Conservation (phyloP, 768 basidiomycete genomes). For the Russula dissimulans region DNA sequence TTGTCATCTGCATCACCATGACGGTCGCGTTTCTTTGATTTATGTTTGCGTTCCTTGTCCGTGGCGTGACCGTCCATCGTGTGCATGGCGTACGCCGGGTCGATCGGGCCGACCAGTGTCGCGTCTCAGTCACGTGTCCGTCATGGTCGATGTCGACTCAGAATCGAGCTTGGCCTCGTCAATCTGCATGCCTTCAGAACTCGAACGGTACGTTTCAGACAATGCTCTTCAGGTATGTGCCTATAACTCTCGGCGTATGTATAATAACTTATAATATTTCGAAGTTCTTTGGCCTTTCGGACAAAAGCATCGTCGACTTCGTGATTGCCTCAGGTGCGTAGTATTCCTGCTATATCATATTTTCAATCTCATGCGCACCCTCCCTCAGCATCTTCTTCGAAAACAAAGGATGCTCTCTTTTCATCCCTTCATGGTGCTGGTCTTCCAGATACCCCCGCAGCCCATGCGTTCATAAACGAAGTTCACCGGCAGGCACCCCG, state of each 20-base stretch:
- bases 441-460: slow-evolving; percentile 70
- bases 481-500: slow-evolving; percentile 72
- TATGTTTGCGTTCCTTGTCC: slow-evolving; percentile 34
- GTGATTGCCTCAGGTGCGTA: slow-evolving; percentile 73
- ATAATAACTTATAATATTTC: background rate
- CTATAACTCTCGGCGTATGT: background rate
- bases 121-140: background rate
- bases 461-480: slow-evolving; percentile 70
- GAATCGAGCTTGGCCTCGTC: background rate
- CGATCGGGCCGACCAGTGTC: background rate
- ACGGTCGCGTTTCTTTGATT: slow-evolving; percentile 47
- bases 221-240: slow-evolving; percentile 59
- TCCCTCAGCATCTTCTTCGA: slow-evolving; percentile 63
- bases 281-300: slow-evolving; percentile 77
- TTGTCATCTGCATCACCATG: slow-evolving; percentile 34
- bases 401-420: slow-evolving; percentile 73
- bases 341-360: background rate
- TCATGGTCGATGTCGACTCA: background rate
- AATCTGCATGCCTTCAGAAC: slow-evolving; percentile 45
- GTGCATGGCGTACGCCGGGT: background rate
- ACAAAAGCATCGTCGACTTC: slow-evolving; percentile 78
- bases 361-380: slow-evolving; percentile 1
- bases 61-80: slow-evolving; percentile 28
- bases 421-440: slow-evolving; percentile 65
- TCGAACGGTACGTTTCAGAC: slow-evolving; percentile 70